Conservation (phyloP, 768 basidiomycete genomes). For the Leccinum variicolor region DNA sequence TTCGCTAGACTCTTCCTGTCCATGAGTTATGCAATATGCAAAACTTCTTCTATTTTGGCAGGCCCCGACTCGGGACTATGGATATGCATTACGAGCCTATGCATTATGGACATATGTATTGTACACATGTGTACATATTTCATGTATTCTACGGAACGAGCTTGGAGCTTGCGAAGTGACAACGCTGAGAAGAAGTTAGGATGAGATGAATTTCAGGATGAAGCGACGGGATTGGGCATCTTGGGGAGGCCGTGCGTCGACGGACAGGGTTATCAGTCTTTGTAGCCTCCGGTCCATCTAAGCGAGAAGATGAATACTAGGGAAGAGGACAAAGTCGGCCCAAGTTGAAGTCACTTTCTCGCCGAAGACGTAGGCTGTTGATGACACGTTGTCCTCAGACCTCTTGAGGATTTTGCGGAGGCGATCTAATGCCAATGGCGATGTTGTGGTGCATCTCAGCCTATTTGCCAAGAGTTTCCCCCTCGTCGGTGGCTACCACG, state of each 20-base stretch:
- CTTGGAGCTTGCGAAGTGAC: not conserved
- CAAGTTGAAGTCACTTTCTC: conserved; percentile 22
- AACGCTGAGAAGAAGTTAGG: not conserved
- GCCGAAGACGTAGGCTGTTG: conserved; percentile 27
- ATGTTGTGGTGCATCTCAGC: conserved; percentile 18
- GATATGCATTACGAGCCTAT: not conserved
- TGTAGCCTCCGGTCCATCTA: conserved; percentile 30
- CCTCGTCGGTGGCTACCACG: conserved; percentile 22
- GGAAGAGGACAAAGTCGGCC: conserved; percentile 33
- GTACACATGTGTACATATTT: not conserved
- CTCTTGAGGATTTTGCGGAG: conserved; percentile 13
- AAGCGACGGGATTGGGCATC: not conserved
- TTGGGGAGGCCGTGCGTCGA: conserved; percentile 23
- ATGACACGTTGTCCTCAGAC: conserved; percentile 22
- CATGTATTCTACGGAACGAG: not conserved
- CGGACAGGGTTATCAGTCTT: conserved; percentile 22
- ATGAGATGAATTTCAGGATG: not conserved
- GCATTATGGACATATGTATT: not conserved
- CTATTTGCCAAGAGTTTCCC: conserved; percentile 12
- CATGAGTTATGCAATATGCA: not conserved
- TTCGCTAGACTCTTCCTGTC: not conserved
- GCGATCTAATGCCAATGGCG: conserved; percentile 11
- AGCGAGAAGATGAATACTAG: conserved; percentile 15
- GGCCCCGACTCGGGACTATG: not conserved
- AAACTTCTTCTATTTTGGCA: not conserved